Base-by-base conservation (phyloP, 2,329 filamentous ascomycete species). In the Paracoccidioides brasiliensis region DNA sequence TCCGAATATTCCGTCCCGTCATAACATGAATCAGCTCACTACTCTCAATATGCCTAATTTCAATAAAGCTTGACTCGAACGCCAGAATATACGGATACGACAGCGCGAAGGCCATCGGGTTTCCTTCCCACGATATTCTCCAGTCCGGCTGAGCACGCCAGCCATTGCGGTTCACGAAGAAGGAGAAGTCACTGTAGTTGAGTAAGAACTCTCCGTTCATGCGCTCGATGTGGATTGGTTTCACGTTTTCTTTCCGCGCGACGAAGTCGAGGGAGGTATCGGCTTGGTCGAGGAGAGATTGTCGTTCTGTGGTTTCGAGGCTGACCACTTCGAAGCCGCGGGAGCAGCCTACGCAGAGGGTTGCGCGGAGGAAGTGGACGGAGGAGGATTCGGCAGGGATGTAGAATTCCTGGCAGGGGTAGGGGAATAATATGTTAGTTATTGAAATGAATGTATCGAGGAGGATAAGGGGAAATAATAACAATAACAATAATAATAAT, bases 201-300 rank as follows among this genome's bases (percentile, higher is more conserved):
- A 98, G 83, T 63, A 98, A 72, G 77, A 98, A 98, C 68, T 98
- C 93, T 69, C 91, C 90, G 63, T 94, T 94, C 68, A 97, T 84
- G 48, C 93, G 86, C 72, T 98, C 94, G 62, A 98, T 97, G 66
- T 97, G 91, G 61, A 98, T 94, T 2, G 93, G 91, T 69, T 88
- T 90, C 65, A 93, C 88, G 64, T 88, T 89, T 72, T 97, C 91
- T 69, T 93, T 93, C 57, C 90, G 83, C 28, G 90, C 87, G 52
- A 98, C 91, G 68, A 98, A 97, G 74, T 98, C 93, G 58, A 98
- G 84, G 14, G 90, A 96, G 0, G 93, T 98, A 70, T 98, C 93
- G 53, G 93, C 93, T 71, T 97, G 91, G 68, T 98, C 93, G 53
- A 98, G 85, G 30, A 98, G 79, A 28, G 90, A 95, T 73, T 98